Conservation (phyloP, 2,329 filamentous ascomycete genomes). For the Aureobasidium uvarum region DNA sequence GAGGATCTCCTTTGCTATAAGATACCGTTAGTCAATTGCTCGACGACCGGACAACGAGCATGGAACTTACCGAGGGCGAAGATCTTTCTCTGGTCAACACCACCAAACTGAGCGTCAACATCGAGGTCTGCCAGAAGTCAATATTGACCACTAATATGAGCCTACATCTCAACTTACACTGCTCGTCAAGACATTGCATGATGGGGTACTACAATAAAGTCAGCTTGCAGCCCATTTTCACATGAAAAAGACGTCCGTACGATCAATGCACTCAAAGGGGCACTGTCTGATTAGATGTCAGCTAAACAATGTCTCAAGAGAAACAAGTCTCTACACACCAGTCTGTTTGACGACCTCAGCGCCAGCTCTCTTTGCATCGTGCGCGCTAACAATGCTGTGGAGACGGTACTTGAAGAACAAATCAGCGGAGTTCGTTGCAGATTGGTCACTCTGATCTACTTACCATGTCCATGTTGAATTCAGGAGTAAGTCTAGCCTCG, state of each 20-base stretch:
- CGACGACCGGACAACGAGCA: slow-evolving; percentile 55
- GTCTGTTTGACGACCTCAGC: slow-evolving; percentile 94
- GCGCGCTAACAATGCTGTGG: slow-evolving; percentile 66
- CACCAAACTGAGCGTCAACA: slow-evolving; percentile 86
- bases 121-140: slow-evolving; percentile 57
- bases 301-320: not conserved
- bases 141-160: slow-evolving; percentile 51
- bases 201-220: slow-evolving; percentile 41
- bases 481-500: slow-evolving; percentile 45
- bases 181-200: slow-evolving; percentile 87
- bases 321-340: not conserved
- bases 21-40: too few relatives aligned
- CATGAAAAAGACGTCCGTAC: slow-evolving; percentile 49
- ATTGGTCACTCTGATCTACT: not conserved
- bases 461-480: slow-evolving; percentile 79
- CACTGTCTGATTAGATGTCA: slow-evolving; percentile 52
- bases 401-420: slow-evolving; percentile 58
- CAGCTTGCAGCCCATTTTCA: not conserved
- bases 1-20: slow-evolving; percentile 1
- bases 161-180: slow-evolving; percentile 44
- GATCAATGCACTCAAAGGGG: slow-evolving; percentile 69
- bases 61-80: slow-evolving; percentile 83
- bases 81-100: slow-evolving; percentile 81
- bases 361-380: slow-evolving; percentile 81
- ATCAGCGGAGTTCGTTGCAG: not conserved